Conservation (phyloP, 306 rosid species). For the Trifolium dubium region DNA sequence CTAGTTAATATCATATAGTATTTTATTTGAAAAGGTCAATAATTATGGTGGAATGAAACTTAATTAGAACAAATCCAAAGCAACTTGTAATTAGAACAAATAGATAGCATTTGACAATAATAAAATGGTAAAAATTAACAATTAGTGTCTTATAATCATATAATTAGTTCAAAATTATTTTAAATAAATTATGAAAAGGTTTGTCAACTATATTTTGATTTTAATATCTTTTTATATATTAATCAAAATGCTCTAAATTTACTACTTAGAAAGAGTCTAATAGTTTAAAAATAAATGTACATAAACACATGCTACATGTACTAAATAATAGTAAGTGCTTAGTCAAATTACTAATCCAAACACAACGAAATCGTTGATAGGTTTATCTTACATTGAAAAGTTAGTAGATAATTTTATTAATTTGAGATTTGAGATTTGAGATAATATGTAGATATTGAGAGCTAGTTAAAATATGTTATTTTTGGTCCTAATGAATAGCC, state of each 20-base stretch:
- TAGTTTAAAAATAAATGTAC: too few species aligned
- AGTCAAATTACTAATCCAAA: not conserved
- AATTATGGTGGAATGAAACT: not conserved
- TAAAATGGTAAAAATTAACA: not conserved
- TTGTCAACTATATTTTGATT: not conserved
- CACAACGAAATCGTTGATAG: not conserved
- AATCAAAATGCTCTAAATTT: not conserved
- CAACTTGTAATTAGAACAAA: too few species aligned
- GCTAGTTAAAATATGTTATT: not conserved
- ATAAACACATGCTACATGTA: too few species aligned
- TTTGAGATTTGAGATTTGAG: not conserved
- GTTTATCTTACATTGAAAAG: not conserved
- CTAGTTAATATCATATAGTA: not conserved
- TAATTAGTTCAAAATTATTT: not conserved
- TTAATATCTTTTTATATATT: too few species aligned
- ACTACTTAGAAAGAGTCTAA: not conserved
- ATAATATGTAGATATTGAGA: not conserved
- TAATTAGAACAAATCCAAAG: not conserved
- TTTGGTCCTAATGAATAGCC: not conserved
- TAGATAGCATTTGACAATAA: not conserved
- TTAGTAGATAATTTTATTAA: not conserved
- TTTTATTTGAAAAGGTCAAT: not conserved
- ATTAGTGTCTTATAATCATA: not conserved
- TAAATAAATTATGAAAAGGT: not conserved
- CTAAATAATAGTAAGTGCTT: not conserved